These are phyloP conservation scores for Aurantiochytrium sp. DNA, from an alignment of 108 stramenopile genomes.

Conservation along the genomic window DNA sequence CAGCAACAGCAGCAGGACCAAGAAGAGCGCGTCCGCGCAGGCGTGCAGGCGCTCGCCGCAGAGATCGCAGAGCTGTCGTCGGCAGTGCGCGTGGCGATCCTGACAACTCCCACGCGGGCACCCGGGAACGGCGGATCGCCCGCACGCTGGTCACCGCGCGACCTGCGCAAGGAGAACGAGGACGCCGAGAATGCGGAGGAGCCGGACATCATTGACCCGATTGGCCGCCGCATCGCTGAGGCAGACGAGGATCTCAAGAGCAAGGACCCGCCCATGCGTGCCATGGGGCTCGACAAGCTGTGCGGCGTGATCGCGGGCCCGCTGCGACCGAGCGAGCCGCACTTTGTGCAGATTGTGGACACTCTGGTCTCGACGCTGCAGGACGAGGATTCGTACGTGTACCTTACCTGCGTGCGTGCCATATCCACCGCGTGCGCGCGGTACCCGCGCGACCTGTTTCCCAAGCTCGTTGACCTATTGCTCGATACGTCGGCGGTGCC, in stretches of 20 bases:
- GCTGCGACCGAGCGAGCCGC: neutral
- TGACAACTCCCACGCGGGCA: neutral
- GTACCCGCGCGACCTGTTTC: neutral
- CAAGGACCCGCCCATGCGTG: neutral
- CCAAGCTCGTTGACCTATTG: neutral
- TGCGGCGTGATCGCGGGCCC: neutral
- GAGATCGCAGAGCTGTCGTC: neutral
- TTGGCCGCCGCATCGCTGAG: neutral
- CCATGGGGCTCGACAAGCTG: slow-evolving; percentile 16
- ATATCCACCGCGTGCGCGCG: neutral
- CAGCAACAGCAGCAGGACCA: neutral
- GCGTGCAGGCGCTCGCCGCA: neutral
- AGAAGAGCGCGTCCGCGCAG: neutral
- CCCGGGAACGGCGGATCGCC: too few relatives aligned
- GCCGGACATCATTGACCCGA: neutral
- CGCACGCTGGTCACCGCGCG: too few relatives aligned
- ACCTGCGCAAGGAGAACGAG: too few relatives aligned
- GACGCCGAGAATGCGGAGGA: neutral
- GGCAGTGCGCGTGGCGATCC: neutral
- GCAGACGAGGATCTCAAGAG: neutral
- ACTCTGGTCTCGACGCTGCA: neutral
- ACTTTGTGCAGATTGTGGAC: neutral
- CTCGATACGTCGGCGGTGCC: neutral
- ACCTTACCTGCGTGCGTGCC: neutral
- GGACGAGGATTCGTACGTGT: neutral